Evolutionary conservation across 106 monocot species (phyloP), one percentile per base, ranked within the genome.

Genomic region (Dioscorea alata): DNA sequence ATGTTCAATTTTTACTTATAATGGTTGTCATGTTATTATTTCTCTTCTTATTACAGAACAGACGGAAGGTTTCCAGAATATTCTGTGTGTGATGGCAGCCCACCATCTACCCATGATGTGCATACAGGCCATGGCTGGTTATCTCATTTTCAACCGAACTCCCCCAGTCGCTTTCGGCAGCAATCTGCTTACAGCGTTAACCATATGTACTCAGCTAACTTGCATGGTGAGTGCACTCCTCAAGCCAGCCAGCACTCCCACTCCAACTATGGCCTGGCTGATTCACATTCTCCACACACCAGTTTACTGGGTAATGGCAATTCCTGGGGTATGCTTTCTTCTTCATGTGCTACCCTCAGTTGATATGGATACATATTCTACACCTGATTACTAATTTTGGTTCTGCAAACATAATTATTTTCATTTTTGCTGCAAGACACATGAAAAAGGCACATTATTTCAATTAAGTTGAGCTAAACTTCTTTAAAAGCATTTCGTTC

Each of bases 111-210:
- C 58, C 77, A 88, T 73, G 83, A 81, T 68, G 50, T 68, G 49
- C 73, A 75, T 78, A 50, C 67, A 71, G 83, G 80, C 31, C 66
- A 80, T 62, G 71, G 25, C 23, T 77, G 65, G 12, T 59, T 61
- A 52, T 50, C 80, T 54, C 73, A 83, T 61, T 60, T 78, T 60
- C 25, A 69, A 22, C 83, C 83, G 64, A 86, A 71, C 49, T 81
- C 81, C 77, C 78, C 72, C 8, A 83, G 81, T 70, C 88, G 77
- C 25, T 81, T 83, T 81, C 74, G 88, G 23, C 92, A 86, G 71
- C 88, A 78, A 33, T 74, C 79, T 70, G n/a, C 71, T 81, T 73
- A 88, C 42, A 69, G 65, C 25, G 61, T 76, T 52, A 69, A 67
- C 59, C 61, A 80, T 20, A 57, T 79, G 73, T 76, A 65, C 20